phyloP scores from a whole-genome alignment of 768 basidiomycete species.

The Boletus pseudopeckii region DNA sequence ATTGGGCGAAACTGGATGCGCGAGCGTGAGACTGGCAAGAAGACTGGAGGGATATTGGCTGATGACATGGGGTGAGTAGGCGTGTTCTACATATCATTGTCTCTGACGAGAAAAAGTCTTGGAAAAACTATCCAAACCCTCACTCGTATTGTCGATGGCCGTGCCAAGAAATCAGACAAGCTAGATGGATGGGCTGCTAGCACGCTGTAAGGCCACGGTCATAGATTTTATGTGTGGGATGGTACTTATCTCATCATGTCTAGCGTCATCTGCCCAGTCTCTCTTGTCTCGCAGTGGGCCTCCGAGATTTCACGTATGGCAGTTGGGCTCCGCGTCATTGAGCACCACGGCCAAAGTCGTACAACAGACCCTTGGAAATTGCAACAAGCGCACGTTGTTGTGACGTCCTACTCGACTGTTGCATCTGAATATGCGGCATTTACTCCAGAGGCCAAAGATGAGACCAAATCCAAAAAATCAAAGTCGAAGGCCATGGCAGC shows the following conservation, averaged over 20 bases:
- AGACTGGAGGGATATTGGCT: slow-evolving; percentile 83
- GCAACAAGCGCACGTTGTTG: slow-evolving; percentile 60
- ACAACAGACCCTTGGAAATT: slow-evolving; percentile 60
- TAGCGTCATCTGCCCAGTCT: slow-evolving; percentile 85
- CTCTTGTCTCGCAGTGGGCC: slow-evolving; percentile 89
- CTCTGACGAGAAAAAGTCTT: slow-evolving; percentile 42
- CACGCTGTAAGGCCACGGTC: slow-evolving; percentile 54
- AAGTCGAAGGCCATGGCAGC: slow-evolving; percentile 31
- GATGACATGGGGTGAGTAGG: slow-evolving; percentile 79
- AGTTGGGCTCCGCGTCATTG: slow-evolving; percentile 60
- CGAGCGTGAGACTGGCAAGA: slow-evolving; percentile 74
- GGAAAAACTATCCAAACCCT: slow-evolving; percentile 93
- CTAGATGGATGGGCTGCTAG: slow-evolving; percentile 67
- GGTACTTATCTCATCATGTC: not conserved
- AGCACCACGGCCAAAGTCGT: slow-evolving; percentile 80
- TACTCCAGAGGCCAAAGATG: slow-evolving; percentile 49
- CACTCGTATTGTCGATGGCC: slow-evolving; percentile 80
- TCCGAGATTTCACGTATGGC: slow-evolving; percentile 77
- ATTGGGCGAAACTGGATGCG: slow-evolving; percentile 86
- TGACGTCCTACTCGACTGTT: slow-evolving; percentile 86
- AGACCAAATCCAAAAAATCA: slow-evolving; percentile 46
- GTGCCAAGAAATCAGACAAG: slow-evolving; percentile 64
- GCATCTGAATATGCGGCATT: slow-evolving; percentile 71
- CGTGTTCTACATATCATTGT: not conserved
- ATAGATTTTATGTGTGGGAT: not conserved